phyloP scores from a whole-genome alignment of 768 basidiomycete genomes.

The Cubamyces lactineus region DNA sequence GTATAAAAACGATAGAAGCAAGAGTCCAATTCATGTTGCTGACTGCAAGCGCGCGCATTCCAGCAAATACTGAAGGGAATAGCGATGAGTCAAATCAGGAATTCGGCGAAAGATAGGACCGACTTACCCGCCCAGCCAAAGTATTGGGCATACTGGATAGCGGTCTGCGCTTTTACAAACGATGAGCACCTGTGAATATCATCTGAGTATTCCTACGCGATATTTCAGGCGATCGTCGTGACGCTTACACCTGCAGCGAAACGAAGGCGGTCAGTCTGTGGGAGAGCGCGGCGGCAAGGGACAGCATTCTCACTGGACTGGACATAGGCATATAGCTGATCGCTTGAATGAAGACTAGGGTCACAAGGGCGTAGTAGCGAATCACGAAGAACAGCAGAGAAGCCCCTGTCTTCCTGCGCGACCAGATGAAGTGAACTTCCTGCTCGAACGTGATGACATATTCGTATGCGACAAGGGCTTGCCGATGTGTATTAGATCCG shows the following conservation, averaged over 20 bases:
- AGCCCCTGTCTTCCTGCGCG: constrained; percentile 12
- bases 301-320: background rate
- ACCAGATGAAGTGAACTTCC: constrained; percentile 21
- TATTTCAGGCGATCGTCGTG: too few species aligned
- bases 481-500: background rate
- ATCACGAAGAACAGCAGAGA: constrained; percentile 15
- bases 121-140: background rate
- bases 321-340: background rate
- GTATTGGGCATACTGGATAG: background rate
- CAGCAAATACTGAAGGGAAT: background rate
- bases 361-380: constrained; percentile 16
- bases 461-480: constrained; percentile 18
- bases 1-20: background rate
- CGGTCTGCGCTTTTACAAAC: background rate
- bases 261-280: too few species aligned
- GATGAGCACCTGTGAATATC: background rate
- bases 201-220: background rate
- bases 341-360: background rate
- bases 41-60: background rate
- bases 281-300: too few species aligned
- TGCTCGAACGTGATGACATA: constrained; percentile 14
- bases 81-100: background rate
- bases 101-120: background rate
- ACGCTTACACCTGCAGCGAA: too few species aligned
- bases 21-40: background rate